A percentile compares a stretch with the other conserved stretches of the same genome.
Conservation (phyloP, 192 early-diverging fungal genomes). For the Chytriomyces sp. region DNA sequence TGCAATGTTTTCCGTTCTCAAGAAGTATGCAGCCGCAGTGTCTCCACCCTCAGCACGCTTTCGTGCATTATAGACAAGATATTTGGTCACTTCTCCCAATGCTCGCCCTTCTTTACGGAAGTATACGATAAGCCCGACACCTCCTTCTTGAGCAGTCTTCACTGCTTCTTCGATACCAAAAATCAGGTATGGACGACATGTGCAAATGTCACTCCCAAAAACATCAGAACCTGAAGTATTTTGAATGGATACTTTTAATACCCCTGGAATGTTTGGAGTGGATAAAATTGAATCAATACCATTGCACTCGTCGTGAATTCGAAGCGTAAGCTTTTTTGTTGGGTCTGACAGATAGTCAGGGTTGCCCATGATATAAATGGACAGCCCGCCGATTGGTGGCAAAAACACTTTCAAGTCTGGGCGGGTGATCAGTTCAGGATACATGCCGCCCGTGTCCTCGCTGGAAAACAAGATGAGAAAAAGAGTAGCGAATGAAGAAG, state of each 20-base stretch:
- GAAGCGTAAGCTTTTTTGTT: slow-evolving; percentile 77
- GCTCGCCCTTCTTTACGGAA: slow-evolving; percentile 96
- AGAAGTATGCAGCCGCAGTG: slow-evolving; percentile 87
- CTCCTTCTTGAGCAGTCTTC: slow-evolving; percentile 86
- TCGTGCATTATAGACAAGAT: slow-evolving; percentile 93
- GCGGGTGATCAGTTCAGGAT: slow-evolving; percentile 91
- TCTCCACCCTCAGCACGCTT: slow-evolving; percentile 80
- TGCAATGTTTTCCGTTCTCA: slow-evolving; percentile 82
- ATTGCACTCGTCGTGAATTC: slow-evolving; percentile 97
- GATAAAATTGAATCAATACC: slow-evolving; percentile 76
- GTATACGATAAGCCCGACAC: slow-evolving; percentile 93
- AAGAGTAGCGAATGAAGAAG: neutral
- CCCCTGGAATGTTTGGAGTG: slow-evolving; percentile 1
- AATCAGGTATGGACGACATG: slow-evolving; percentile 57
- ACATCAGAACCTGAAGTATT: slow-evolving; percentile 43
- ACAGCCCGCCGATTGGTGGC: slow-evolving; percentile 91
- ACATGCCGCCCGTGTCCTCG: slow-evolving; percentile 87
- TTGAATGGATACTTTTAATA: slow-evolving; percentile 24
- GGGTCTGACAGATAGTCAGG: slow-evolving; percentile 82
- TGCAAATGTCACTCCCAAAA: slow-evolving; percentile 55
- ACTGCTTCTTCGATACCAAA: slow-evolving; percentile 91
- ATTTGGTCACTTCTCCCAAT: slow-evolving; percentile 94
- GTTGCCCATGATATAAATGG: slow-evolving; percentile 92
- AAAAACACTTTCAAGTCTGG: slow-evolving; percentile 92
- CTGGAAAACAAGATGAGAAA: slow-evolving; percentile 13